Evolutionary conservation across 2,329 filamentous ascomycete species (phyloP), one percentile per base, ranked within the genome.

Genomic region (Aspergillus sp.): DNA sequence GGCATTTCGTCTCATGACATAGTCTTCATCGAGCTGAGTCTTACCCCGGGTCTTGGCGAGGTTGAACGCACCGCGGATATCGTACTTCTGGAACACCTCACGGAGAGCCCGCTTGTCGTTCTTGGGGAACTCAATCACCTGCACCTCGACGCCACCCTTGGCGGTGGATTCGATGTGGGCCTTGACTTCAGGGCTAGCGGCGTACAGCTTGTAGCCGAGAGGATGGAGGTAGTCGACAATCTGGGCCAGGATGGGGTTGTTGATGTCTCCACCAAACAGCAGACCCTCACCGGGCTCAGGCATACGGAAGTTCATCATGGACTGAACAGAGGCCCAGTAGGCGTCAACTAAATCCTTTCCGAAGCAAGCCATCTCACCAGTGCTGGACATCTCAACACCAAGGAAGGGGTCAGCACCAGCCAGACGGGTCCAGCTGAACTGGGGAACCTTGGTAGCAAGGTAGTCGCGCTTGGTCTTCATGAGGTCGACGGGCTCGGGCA

Each of bases 261-360:
- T 76, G 51, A 82, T 73, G 66, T 96, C 88, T 59, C 93, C 93
- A 54, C 93, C 93, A 56, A 98, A 88, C 45, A 98, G 83, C 49
- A 98, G 83, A 73, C 93, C 91, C 77, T 96, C 89, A 56, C 93
- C 93, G 45, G 89, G 87, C 69, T 94, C 85, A 39, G 93, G 93
- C 62, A 96, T 81, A 58, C 90, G 88, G 87, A 97, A 97, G 81
- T 97, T 98, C 91, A 97, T 98, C 60, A 88, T 91, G 19, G 88
- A 93, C 73, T 98, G 93, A 52, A 95, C 77, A 12, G 90, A 94
- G 28, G 90, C 79, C 93, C 93, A 98, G 81, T 98, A 98, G 45
- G 93, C 93, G 68, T 98, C 93, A 43, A 97, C 79, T 7, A 98
- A 80, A 63, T 96, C 79, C 75, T 93, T 95, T 54, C 93, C 93